Percentiles rank a stretch among this genome's conserved stretches.
Conservation (phyloP, 2,329 filamentous ascomycete genomes). For the Colletotrichum limetticola region DNA sequence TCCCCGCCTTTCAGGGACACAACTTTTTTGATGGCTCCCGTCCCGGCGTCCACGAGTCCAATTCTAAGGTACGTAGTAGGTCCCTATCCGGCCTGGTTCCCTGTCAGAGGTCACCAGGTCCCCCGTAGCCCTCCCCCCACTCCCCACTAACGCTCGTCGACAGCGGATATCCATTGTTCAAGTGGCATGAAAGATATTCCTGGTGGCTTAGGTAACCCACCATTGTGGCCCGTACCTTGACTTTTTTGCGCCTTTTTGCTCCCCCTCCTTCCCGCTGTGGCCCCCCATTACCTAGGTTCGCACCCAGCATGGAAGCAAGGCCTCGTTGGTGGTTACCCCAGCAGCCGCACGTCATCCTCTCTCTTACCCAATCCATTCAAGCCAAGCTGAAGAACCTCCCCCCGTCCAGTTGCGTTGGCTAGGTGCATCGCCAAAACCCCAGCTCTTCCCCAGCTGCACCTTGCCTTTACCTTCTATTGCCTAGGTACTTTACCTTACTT, state of each 20-base stretch:
- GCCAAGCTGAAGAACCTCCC: background rate
- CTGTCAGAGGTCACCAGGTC: slow-evolving; percentile 1
- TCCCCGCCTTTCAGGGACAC: slow-evolving; percentile 22
- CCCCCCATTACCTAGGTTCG: too few species aligned
- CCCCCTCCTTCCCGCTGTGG: too few species aligned
- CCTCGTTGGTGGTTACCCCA: slow-evolving; percentile 16
- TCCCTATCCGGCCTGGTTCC: background rate
- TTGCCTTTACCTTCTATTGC: background rate
- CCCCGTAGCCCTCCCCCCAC: slow-evolving; percentile 10
- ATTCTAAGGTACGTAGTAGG: background rate
- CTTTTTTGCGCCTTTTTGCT: background rate
- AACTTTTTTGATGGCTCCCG: background rate
- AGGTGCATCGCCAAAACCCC: slow-evolving; percentile 1
- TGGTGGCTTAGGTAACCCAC: background rate
- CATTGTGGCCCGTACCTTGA: background rate
- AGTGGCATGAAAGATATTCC: too few species aligned
- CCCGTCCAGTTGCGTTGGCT: background rate
- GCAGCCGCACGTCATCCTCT: slow-evolving; percentile 34
- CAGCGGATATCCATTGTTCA: too few species aligned
- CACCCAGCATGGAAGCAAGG: background rate
- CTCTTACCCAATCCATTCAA: background rate
- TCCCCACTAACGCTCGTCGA: background rate
- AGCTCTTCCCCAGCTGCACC: background rate
- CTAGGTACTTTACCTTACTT: background rate
- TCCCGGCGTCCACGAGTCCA: background rate